Evolutionary conservation across 1,139 yeast genomes (phyloP).

Genomic region (Debaryomyces nepalensis): DNA sequence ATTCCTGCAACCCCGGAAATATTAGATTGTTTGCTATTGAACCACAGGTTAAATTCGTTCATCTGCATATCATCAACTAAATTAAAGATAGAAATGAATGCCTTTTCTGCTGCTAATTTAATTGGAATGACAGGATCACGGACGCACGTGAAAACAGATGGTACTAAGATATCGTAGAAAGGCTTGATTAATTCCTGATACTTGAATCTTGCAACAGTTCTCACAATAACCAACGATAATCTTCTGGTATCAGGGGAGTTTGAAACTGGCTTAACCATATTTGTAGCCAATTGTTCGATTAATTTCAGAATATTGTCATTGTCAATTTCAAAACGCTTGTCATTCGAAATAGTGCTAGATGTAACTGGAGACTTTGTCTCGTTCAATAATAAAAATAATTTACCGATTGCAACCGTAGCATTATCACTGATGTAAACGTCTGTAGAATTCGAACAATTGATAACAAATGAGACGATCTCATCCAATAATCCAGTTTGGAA

Average conservation of each 20-base stretch:
- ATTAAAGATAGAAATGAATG: conserved; percentile 72
- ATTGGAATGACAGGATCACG: conserved; percentile 88
- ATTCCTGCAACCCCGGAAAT: conserved; percentile 49
- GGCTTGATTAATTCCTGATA: conserved; percentile 53
- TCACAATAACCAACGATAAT: conserved; percentile 71
- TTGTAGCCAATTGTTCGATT: conserved; percentile 53
- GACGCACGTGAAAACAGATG: conserved; percentile 79
- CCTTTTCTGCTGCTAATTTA: conserved; percentile 93
- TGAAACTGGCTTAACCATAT: conserved; percentile 57
- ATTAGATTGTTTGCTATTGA: conserved; percentile 28
- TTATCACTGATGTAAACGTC: conserved; percentile 72
- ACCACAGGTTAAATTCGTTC: conserved; percentile 66
- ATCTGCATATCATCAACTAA: conserved; percentile 73
- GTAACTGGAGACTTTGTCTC: conserved; percentile 46
- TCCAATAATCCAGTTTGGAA: conserved; percentile 53
- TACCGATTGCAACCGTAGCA: conserved; percentile 84
- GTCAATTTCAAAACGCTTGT: conserved; percentile 38
- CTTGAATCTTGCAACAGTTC: conserved; percentile 74
- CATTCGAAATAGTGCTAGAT: conserved; percentile 17
- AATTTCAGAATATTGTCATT: conserved; percentile 40
- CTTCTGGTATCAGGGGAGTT: conserved; percentile 82
- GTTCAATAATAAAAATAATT: conserved; percentile 60
- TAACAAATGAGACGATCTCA: conserved; percentile 53
- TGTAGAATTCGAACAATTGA: conserved; percentile 49
- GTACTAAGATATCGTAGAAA: conserved; percentile 61